Percentiles rank a stretch among this genome's conserved stretches.
Evolutionary conservation across 1,284 basidiomycete genomes (phyloP).

Genomic region (Vanrija humicola): DNA sequence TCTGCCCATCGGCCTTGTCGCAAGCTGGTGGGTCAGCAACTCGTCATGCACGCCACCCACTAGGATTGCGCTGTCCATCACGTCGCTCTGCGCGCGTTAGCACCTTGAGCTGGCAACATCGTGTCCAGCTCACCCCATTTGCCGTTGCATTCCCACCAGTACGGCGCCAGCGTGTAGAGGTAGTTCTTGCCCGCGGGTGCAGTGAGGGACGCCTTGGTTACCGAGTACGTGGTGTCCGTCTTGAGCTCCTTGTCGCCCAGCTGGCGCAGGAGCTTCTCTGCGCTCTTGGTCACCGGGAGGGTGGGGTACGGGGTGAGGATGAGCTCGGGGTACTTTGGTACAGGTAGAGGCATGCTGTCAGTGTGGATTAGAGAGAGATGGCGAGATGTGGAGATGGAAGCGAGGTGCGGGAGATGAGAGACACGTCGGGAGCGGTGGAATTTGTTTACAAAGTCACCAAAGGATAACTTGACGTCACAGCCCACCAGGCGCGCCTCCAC

Average conservation of each 20-base stretch:
- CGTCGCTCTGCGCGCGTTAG: conserved; percentile 20
- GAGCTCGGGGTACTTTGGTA: conserved; percentile 21
- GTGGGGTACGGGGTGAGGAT: conserved; percentile 11
- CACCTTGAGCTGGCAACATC: neutral
- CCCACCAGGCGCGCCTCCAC: too few species aligned
- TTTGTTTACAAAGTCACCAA: too few species aligned
- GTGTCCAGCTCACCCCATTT: conserved; percentile 24
- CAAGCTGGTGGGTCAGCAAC: conserved; percentile 10
- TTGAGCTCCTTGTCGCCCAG: conserved; percentile 9
- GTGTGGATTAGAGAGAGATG: too few species aligned
- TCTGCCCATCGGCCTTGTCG: conserved; percentile 29
- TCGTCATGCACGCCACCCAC: conserved; percentile 16
- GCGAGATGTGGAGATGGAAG: too few species aligned
- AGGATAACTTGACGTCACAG: too few species aligned
- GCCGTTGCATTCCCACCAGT: conserved; percentile 29
- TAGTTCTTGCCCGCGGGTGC: conserved; percentile 27
- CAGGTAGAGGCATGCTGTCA: neutral
- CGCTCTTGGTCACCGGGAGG: neutral
- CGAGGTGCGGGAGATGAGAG: too few species aligned
- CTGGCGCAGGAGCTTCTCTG: conserved; percentile 10
- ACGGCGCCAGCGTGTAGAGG: conserved; percentile 33
- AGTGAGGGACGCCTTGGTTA: conserved; percentile 23
- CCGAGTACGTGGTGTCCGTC: conserved; percentile 18
- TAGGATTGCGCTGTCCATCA: conserved; percentile 36
- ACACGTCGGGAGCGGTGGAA: too few species aligned